Conservation (phyloP, 2,329 filamentous ascomycete species). For the Cladosporium sp. region DNA sequence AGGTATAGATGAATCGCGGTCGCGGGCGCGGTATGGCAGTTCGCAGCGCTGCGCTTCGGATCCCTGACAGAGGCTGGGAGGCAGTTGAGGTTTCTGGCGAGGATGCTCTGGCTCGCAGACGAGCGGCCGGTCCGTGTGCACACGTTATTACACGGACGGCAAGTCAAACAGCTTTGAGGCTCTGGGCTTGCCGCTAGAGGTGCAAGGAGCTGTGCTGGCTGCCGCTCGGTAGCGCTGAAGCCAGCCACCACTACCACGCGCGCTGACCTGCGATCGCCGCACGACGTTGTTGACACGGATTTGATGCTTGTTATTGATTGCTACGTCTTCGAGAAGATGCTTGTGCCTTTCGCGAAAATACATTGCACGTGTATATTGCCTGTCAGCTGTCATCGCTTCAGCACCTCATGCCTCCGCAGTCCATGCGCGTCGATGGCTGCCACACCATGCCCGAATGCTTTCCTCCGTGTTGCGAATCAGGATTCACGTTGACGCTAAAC, state of each 20-base stretch:
- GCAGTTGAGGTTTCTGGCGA: background rate
- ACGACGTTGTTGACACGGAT: background rate
- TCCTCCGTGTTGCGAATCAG: background rate
- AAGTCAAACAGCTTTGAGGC: slow-evolving; percentile 5
- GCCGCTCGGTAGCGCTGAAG: background rate
- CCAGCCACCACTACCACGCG: background rate
- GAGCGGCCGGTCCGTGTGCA: slow-evolving; percentile 1
- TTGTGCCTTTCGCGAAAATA: background rate
- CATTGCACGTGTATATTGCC: background rate
- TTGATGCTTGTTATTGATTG: background rate
- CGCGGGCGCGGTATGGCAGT: background rate
- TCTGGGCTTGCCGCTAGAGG: background rate
- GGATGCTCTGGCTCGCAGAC: background rate
- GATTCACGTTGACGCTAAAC: background rate
- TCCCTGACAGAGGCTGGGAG: background rate
- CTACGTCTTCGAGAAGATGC: background rate
- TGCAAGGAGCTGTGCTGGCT: slow-evolving; percentile 2
- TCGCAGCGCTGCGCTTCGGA: background rate
- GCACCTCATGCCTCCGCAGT: background rate
- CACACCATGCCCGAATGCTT: background rate
- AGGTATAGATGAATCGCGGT: background rate
- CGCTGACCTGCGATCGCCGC: background rate
- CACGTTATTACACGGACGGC: slow-evolving; percentile 7
- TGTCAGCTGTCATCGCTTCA: background rate
- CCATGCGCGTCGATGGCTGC: background rate